These are phyloP conservation scores for Leccinum laetum DNA, from an alignment of 1,284 basidiomycete genomes.

Conservation along the genomic window DNA sequence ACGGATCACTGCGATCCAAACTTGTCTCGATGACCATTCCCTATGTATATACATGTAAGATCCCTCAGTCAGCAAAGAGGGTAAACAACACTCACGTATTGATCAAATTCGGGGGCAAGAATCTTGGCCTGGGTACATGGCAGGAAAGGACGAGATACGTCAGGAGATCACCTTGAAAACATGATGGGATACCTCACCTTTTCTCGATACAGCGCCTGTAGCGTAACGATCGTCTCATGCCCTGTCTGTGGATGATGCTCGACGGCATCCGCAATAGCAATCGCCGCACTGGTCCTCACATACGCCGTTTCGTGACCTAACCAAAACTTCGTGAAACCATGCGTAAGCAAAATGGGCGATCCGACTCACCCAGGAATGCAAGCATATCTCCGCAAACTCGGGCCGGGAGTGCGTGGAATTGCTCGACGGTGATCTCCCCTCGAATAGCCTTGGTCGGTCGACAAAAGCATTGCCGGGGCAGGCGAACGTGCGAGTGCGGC, in stretches of 20 bases:
- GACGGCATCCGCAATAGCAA: constrained; percentile 79
- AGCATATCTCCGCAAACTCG: constrained; percentile 45
- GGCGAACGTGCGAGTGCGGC: too few species aligned
- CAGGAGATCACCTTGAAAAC: background rate
- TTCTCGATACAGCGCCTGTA: constrained; percentile 82
- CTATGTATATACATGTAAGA: constrained; percentile 35
- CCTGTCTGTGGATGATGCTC: constrained; percentile 76
- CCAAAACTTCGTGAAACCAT: background rate
- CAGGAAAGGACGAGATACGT: background rate
- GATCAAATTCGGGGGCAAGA: constrained; percentile 87
- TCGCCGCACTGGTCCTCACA: constrained; percentile 76
- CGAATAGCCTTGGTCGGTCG: too few species aligned
- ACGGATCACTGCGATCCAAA: constrained; percentile 92
- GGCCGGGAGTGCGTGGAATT: too few species aligned
- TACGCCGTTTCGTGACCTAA: constrained; percentile 81
- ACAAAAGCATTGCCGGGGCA: too few species aligned
- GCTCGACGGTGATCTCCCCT: too few species aligned
- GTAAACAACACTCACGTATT: constrained; percentile 61
- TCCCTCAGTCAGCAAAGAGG: background rate
- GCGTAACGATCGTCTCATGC: constrained; percentile 41
- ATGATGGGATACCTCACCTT: constrained; percentile 49
- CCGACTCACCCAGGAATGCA: constrained; percentile 62
- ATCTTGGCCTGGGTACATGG: constrained; percentile 65
- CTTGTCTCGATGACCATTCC: constrained; percentile 95
- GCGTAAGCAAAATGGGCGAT: background rate